Percentiles rank a stretch among this genome's conserved stretches.
Conservation (phyloP, 176 grass and related monocot genomes). For the Ensete glaucum region DNA sequence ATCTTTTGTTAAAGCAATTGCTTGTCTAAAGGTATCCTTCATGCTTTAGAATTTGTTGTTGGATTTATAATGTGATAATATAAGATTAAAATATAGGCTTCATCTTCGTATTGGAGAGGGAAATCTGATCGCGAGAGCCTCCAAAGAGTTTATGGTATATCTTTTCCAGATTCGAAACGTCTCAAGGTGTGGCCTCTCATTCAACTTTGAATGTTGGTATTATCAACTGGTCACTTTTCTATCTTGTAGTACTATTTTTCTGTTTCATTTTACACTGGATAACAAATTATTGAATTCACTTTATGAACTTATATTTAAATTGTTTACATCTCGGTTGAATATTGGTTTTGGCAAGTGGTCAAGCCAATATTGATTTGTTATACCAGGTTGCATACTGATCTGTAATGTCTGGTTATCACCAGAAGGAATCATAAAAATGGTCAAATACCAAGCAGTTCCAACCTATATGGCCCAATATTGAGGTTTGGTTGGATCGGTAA, state of each 20-base stretch:
- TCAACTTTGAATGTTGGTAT: neutral
- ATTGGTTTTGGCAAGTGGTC: too few relatives aligned
- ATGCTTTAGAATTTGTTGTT: constrained; percentile 15
- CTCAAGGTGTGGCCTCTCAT: constrained; percentile 51
- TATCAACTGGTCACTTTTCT: neutral
- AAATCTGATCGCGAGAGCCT: constrained; percentile 92
- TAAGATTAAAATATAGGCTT: constrained; percentile 33
- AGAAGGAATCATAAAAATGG: too few relatives aligned
- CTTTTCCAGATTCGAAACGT: constrained; percentile 90
- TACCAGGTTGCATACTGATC: too few relatives aligned
- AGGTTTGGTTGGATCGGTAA: too few relatives aligned
- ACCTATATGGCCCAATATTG: too few relatives aligned
- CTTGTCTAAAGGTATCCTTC: constrained; percentile 80
- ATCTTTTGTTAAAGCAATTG: constrained; percentile 93
- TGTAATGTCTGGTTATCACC: too few relatives aligned
- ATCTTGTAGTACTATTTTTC: neutral
- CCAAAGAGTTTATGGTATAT: constrained; percentile 97
- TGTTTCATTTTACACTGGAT: neutral
- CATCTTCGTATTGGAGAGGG: constrained; percentile 95
- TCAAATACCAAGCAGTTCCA: too few relatives aligned
- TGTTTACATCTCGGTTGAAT: too few relatives aligned
- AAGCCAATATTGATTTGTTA: too few relatives aligned
- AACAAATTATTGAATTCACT: neutral
- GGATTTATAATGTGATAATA: neutral
- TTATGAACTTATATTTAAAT: neutral